Evolutionary conservation across 208 protist species (phyloP).

Genomic region (Naegleria fowleri): DNA sequence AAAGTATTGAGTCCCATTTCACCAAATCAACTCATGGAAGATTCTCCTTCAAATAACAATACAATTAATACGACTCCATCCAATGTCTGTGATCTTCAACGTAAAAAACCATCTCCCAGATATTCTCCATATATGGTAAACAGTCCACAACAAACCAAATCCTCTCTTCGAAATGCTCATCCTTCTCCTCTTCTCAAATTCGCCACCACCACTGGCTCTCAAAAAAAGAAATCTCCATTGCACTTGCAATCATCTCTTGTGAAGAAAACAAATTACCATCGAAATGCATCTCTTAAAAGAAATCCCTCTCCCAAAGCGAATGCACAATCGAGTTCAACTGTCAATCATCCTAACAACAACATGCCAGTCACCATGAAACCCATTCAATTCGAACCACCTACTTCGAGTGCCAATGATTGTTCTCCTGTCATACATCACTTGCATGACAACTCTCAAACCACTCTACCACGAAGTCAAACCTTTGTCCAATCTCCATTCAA

Average conservation of each 20-base stretch:
- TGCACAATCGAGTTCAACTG: too few relatives aligned
- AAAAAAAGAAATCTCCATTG: too few relatives aligned
- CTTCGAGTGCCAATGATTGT: neutral
- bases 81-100: neutral
- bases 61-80: too few relatives aligned
- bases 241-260: neutral
- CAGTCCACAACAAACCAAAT: too few relatives aligned
- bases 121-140: neutral
- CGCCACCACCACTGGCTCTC: too few relatives aligned
- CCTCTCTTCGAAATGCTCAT: too few relatives aligned
- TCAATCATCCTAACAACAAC: neutral
- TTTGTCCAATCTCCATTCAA: neutral
- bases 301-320: neutral
- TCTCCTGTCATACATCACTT: too few relatives aligned
- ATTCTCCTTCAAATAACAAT: too few relatives aligned
- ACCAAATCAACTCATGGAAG: neutral
- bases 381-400: neutral
- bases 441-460: too few relatives aligned
- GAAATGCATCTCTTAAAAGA: neutral
- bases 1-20: neutral
- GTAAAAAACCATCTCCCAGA: neutral
- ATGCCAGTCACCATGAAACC: neutral
- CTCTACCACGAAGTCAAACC: too few relatives aligned
- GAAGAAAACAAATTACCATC: neutral
- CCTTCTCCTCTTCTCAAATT: too few relatives aligned